Evolutionary conservation across 2,329 filamentous ascomycete genomes (phyloP).

Genomic region (Fonsecaea monophora): DNA sequence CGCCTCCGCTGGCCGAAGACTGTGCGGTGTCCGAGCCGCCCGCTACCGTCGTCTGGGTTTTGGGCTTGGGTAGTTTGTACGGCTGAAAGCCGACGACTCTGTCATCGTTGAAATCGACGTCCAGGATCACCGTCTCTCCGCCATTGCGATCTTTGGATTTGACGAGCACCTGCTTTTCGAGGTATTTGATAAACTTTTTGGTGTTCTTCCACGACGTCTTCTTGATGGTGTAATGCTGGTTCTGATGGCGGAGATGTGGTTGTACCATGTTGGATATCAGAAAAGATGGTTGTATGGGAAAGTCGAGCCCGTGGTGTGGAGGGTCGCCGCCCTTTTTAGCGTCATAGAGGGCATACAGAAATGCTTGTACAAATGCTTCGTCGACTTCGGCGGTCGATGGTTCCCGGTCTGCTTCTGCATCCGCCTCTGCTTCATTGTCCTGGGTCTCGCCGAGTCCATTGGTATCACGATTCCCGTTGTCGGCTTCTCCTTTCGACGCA

Average conservation of each 20-base stretch:
- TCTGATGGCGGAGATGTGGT: slow-evolving; percentile 68
- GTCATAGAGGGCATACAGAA: slow-evolving; percentile 67
- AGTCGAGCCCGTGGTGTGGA: slow-evolving; percentile 62
- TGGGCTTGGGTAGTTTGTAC: slow-evolving; percentile 67
- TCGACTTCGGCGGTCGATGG: slow-evolving; percentile 71
- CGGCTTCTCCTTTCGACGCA: slow-evolving; percentile 27
- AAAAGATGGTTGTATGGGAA: slow-evolving; percentile 68
- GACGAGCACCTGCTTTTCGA: slow-evolving; percentile 69
- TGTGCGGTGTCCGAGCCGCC: slow-evolving; percentile 46
- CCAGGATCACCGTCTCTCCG: slow-evolving; percentile 68
- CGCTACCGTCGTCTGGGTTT: slow-evolving; percentile 49
- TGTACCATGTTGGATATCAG: slow-evolving; percentile 69
- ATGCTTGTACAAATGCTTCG: slow-evolving; percentile 68
- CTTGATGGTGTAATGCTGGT: slow-evolving; percentile 68
- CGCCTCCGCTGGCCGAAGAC: slow-evolving; percentile 38
- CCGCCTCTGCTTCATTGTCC: slow-evolving; percentile 41
- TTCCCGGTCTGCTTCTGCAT: slow-evolving; percentile 55
- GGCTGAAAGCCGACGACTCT: slow-evolving; percentile 64
- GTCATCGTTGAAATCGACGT: slow-evolving; percentile 68
- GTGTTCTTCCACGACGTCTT: slow-evolving; percentile 75
- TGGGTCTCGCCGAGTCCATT: slow-evolving; percentile 12
- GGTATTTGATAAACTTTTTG: slow-evolving; percentile 71
- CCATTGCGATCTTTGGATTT: slow-evolving; percentile 70
- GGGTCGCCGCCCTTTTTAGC: slow-evolving; percentile 63
- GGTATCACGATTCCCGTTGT: slow-evolving; percentile 39